Base-by-base conservation (phyloP, 1,139 yeast genomes). In the Hemisphaericaspora xylanilytica region DNA sequence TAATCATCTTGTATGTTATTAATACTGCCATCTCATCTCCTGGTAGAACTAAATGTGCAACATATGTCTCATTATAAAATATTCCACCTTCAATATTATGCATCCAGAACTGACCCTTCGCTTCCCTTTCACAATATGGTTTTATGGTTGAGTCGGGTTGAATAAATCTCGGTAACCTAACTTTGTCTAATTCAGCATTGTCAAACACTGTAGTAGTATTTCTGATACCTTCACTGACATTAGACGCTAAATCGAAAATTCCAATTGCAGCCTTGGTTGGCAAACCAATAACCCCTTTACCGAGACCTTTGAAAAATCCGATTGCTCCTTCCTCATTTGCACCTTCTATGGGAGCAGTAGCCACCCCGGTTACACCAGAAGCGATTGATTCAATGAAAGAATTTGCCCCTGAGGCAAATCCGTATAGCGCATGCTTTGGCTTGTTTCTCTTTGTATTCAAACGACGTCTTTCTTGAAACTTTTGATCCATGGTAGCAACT, bases 181-280 rank as follows among this genome's bases (percentile, higher is more conserved):
- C 88, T 48, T 87, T 81, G 43, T 82, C 87, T 36, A 90, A 74
- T 0, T 85, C 85, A 36, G 83, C 90, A 3, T 78, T 78, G 58
- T 88, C 97, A 57, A 89, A 85, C 2, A 87, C 92, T 0, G 96
- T 87, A 0, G 99, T 88, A 0, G 97, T 87, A 57, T 85, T 89
- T 44, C 92, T 75, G 36, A 94, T 90, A 17, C 97, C 97, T 58
- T 90, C 97, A 64, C 96, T 83, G 21, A 92, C 82, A 61, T 88
- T 90, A 35, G 88, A 85, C 0, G 98, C 96, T 48, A 94, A 70
- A 57, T 94, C 99, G 53, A 94, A 84, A 25, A 92, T 61, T 6
- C 99, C 99, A 53, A 92, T 89, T 0, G 97, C 96, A 0, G 98
- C 88, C 63, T 94, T 94, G 0, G 98, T 89, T 0, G 98, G 98